Evolutionary conservation across 352 stramenopile species (phyloP), one percentile per base, ranked within the genome.

Genomic region (Aphanomyces euteiches): DNA sequence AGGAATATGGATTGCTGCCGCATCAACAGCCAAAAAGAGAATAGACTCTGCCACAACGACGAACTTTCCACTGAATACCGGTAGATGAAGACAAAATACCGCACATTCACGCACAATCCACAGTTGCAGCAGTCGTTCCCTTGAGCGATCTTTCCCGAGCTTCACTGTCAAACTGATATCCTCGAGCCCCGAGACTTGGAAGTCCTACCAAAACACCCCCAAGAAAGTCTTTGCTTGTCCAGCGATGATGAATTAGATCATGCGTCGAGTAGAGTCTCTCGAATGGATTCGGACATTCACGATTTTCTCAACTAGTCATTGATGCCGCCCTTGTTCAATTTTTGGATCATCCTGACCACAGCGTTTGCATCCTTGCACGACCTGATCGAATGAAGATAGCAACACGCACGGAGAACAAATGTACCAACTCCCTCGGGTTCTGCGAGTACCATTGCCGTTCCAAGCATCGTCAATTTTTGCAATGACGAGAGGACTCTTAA

Each of bases 391-490:
- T 61, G 54, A 28, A 28, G 28, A 2, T 28, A 28, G 28, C 28
- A 28, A 28, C 28, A 2, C 28, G 2, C 28, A 28, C 28, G 28
- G 28, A 2, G 28, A 28, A 28, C 2, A 28, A 61, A 28, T 19
- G 5, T 61, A 7, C 1, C 43, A 28, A 8, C 54, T 61, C 54
- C 54, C 19, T 40, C 54, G 5, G 54, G 54, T 61, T 61, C 54
- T 37, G 37, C n/a, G 12, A 17, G 28, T 88, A 19, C 70, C 86
- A 36, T 71, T 94, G 37, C 84, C 86, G 0, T 94, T 92, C 75
- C 83, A 90, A 47, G 82, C 83, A 17, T 87, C 80, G 63, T 75
- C 72, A 5, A 69, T 94, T 4, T 77, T 88, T 34, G 74, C 84
- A 3, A 40, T 75, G n/a, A 28, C 64, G 13, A 19, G 50, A 19